Conservation (phyloP, 75 land plant genomes). For the Selaginella tamariscina region DNA sequence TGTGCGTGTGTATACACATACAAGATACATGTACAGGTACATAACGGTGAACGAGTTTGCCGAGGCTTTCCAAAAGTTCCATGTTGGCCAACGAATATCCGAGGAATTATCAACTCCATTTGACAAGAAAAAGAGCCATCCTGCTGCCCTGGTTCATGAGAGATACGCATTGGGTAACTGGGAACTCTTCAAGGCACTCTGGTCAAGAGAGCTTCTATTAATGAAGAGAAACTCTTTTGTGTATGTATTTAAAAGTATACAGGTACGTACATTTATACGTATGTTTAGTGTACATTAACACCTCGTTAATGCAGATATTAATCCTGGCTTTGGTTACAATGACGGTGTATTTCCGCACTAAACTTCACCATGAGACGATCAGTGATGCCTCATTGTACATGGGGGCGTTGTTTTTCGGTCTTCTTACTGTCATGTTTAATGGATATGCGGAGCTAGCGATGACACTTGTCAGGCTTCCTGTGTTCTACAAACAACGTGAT, state of each 20-base stretch:
- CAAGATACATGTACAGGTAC: too few species aligned
- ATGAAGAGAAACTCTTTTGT: constrained; percentile 11
- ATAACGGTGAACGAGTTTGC: background rate
- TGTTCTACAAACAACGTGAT: constrained; percentile 9
- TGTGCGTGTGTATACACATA: too few species aligned
- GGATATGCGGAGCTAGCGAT: constrained; percentile 1
- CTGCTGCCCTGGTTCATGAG: background rate
- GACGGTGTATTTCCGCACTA: constrained; percentile 1
- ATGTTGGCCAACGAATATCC: background rate
- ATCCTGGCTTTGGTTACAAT: background rate
- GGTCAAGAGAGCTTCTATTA: background rate
- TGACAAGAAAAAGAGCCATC: constrained; percentile 11
- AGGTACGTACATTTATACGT: background rate
- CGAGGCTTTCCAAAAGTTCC: background rate
- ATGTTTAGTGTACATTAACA: background rate
- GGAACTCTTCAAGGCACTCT: constrained; percentile 8
- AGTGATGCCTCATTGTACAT: background rate
- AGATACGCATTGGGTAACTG: constrained; percentile 5
- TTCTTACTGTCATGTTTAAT: constrained; percentile 5
- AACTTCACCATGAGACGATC: background rate
- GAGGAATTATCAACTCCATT: background rate
- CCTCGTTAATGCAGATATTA: background rate
- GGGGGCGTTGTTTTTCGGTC: constrained; percentile 12
- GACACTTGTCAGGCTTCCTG: background rate
- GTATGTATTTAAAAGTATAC: background rate